Conservation (phyloP, 805 yeast species). For the Candida boidinii region DNA sequence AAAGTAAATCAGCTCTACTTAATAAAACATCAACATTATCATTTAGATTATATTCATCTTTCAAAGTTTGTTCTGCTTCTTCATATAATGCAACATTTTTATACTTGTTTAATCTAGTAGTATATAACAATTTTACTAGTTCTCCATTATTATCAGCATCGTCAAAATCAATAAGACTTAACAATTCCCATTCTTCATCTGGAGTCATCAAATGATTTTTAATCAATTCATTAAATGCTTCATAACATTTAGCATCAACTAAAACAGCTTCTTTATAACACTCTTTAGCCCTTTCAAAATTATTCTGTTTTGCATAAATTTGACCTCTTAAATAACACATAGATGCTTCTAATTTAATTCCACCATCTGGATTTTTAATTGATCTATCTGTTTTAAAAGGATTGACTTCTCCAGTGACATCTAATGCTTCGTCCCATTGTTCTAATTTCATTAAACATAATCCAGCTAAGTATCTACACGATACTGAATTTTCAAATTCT, state of each 20-base stretch:
- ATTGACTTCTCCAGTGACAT: constrained; percentile 72
- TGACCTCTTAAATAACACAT: constrained; percentile 80
- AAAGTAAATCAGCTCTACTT: constrained; percentile 61
- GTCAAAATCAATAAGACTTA: constrained; percentile 55
- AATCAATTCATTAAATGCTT: constrained; percentile 78
- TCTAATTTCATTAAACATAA: constrained; percentile 64
- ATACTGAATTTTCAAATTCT: constrained; percentile 51
- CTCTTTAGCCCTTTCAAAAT: constrained; percentile 78
- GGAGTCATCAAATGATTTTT: constrained; percentile 72
- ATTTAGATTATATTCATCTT: constrained; percentile 63
- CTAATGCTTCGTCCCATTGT: constrained; percentile 83
- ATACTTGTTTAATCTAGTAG: constrained; percentile 68
- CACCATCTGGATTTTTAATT: constrained; percentile 58
- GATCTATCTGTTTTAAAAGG: constrained; percentile 44
- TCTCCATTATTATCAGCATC: constrained; percentile 76
- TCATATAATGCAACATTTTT: constrained; percentile 46
- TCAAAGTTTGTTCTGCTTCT: constrained; percentile 58
- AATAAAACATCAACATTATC: constrained; percentile 63
- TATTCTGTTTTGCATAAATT: constrained; percentile 73
- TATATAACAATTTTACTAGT: constrained; percentile 66
- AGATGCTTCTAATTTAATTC: constrained; percentile 79
- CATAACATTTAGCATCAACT: constrained; percentile 87
- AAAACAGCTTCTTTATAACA: constrained; percentile 79
- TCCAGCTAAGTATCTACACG: constrained; percentile 77
- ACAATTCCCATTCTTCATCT: constrained; percentile 76